Percentiles rank a stretch among this genome's conserved stretches.
phyloP scores from a whole-genome alignment of 345 rosid species.

The Kandelia obovata region DNA sequence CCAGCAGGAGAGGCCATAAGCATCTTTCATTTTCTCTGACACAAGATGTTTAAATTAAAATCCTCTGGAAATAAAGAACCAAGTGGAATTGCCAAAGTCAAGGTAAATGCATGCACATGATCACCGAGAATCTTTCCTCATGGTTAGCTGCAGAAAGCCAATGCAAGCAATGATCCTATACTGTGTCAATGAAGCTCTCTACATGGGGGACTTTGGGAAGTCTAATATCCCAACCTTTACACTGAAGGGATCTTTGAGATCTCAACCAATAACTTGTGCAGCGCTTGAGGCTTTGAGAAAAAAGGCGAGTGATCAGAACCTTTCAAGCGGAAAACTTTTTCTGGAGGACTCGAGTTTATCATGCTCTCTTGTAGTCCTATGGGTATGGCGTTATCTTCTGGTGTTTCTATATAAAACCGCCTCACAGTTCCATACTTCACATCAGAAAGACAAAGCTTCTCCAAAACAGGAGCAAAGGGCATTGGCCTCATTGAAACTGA shows the following conservation, averaged over 20 bases:
- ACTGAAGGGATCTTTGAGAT: slow-evolving; percentile 51
- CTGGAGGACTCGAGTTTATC: slow-evolving; percentile 76
- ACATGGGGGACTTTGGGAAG: background rate
- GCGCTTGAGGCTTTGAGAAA: slow-evolving; percentile 98
- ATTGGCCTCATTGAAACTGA: slow-evolving; percentile 90
- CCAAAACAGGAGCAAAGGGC: slow-evolving; percentile 90
- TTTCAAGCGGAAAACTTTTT: slow-evolving; percentile 66
- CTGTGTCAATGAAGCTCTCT: slow-evolving; percentile 5
- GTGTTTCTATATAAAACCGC: slow-evolving; percentile 74
- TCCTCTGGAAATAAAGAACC: slow-evolving; percentile 4
- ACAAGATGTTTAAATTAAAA: background rate
- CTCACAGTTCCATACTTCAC: slow-evolving; percentile 66
- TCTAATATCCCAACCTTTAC: slow-evolving; percentile 10
- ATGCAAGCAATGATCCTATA: background rate
- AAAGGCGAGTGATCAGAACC: slow-evolving; percentile 98
- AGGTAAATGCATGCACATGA: slow-evolving; percentile 18
- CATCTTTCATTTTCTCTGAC: slow-evolving; percentile 6
- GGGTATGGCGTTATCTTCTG: slow-evolving; percentile 83
- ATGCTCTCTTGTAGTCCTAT: slow-evolving; percentile 62
- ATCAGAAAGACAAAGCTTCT: slow-evolving; percentile 76
- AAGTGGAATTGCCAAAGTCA: background rate
- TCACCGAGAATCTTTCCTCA: slow-evolving; percentile 13
- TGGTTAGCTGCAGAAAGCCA: background rate
- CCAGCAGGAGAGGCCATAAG: background rate
- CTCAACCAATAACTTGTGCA: slow-evolving; percentile 82